A percentile compares a stretch with the other conserved stretches of the same genome.
phyloP scores from a whole-genome alignment of 331 rosid genomes.

The Malus hybrid region DNA sequence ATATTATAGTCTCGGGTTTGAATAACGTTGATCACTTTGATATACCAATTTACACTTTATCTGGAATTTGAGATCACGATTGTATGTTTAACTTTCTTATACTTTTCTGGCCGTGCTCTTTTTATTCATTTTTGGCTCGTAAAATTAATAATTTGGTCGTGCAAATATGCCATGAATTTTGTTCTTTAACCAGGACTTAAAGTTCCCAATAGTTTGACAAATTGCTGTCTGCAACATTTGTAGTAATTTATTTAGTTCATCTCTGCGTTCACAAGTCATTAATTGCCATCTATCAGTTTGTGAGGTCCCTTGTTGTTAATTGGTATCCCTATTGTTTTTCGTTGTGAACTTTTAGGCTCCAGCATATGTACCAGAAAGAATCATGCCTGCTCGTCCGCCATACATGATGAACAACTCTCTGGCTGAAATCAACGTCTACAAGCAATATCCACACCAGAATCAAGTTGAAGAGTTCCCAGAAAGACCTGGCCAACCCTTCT shows the following conservation, averaged over 20 bases:
- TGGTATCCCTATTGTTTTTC: neutral
- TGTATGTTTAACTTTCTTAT: neutral
- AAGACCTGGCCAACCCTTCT: constrained; percentile 89
- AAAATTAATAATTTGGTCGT: neutral
- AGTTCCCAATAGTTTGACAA: neutral
- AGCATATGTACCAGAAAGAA: constrained; percentile 56
- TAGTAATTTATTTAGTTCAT: neutral
- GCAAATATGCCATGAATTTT: neutral
- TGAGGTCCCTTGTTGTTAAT: neutral
- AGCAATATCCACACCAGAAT: constrained; percentile 41
- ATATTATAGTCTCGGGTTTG: neutral
- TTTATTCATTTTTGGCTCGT: neutral
- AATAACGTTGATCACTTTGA: neutral
- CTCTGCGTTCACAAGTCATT: neutral
- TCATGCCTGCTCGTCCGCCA: constrained; percentile 48
- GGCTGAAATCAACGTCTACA: constrained; percentile 42
- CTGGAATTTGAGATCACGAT: neutral
- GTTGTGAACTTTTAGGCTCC: constrained; percentile 51
- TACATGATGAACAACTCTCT: constrained; percentile 46
- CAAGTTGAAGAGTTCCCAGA: constrained; percentile 66
- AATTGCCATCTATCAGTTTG: neutral
- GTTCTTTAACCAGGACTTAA: neutral
- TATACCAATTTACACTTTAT: neutral
- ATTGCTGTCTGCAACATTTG: neutral
- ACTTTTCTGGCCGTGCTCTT: neutral